These are phyloP conservation scores for Erodium maritimum DNA, from an alignment of 345 rosid species.

Conservation along the genomic window DNA sequence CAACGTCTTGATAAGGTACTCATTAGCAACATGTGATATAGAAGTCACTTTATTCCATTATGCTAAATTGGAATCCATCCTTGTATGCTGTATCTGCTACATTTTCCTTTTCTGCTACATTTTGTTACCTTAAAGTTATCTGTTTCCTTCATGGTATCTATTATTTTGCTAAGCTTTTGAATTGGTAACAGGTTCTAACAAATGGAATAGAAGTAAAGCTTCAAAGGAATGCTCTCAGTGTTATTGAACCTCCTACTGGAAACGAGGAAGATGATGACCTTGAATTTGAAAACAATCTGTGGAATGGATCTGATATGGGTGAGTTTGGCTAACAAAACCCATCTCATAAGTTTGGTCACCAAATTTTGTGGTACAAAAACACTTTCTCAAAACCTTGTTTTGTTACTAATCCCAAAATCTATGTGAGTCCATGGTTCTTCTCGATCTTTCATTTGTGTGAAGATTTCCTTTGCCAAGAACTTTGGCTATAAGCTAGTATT, in stretches of 20 bases:
- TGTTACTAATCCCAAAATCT: too few relatives aligned
- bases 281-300: slow-evolving; percentile 56
- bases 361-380: not conserved
- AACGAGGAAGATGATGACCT: slow-evolving; percentile 72
- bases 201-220: slow-evolving; percentile 98
- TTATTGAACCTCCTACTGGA: slow-evolving; percentile 93
- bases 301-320: slow-evolving; percentile 82
- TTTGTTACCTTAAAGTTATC: not conserved
- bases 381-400: too few relatives aligned
- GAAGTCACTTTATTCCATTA: not conserved
- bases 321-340: slow-evolving; percentile 15
- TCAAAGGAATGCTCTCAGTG: slow-evolving; percentile 97
- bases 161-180: not conserved
- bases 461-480: too few relatives aligned
- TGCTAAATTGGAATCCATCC: not conserved
- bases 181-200: slow-evolving; percentile 59
- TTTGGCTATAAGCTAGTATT: too few relatives aligned
- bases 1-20: not conserved
- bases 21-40: not conserved
- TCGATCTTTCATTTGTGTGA: too few relatives aligned
- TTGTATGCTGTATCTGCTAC: not conserved
- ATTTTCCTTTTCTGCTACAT: not conserved
- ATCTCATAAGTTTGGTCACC: slow-evolving; percentile 1
- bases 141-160: not conserved
- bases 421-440: too few relatives aligned